These are phyloP conservation scores for Epichloe gansuensis DNA, from an alignment of 2,329 filamentous ascomycete species.

Conservation along the genomic window DNA sequence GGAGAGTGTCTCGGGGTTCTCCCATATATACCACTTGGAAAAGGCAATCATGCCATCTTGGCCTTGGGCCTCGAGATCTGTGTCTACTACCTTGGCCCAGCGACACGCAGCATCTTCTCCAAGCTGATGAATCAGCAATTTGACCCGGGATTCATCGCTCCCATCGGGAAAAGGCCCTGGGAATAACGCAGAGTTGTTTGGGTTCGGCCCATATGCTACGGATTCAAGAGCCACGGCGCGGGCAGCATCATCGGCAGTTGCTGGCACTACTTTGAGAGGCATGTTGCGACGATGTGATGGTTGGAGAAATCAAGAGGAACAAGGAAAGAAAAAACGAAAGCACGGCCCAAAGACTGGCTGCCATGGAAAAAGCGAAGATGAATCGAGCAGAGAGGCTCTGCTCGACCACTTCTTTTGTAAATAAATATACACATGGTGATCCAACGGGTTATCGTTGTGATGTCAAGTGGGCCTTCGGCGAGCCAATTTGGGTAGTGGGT, in stretches of 20 bases:
- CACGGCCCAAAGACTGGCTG: too few species aligned
- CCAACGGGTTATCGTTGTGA: too few species aligned
- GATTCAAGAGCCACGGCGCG: constrained; percentile 25
- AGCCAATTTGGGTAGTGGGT: constrained; percentile 10
- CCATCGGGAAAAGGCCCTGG: constrained; percentile 14
- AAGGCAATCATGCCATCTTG: constrained; percentile 22
- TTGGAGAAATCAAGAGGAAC: neutral
- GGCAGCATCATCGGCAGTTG: constrained; percentile 22
- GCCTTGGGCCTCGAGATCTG: constrained; percentile 15
- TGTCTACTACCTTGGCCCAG: constrained; percentile 26
- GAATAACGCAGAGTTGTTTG: constrained; percentile 21
- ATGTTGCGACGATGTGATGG: constrained; percentile 13
- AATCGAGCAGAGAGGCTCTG: too few species aligned
- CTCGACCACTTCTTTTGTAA: too few species aligned
- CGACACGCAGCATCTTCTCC: constrained; percentile 16
- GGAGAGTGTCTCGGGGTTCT: constrained; percentile 11
- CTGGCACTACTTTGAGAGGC: constrained; percentile 25
- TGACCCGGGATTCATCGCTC: constrained; percentile 10
- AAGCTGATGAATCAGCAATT: constrained; percentile 11
- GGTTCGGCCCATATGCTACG: constrained; percentile 22
- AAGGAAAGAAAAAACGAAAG: too few species aligned
- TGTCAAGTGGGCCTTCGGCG: constrained; percentile 9
- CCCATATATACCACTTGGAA: constrained; percentile 23
- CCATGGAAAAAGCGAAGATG: too few species aligned
- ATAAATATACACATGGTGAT: too few species aligned